Base-by-base conservation (phyloP, 225 moss, liverwort and hornwort genomes). In the Sphagnum contortum region DNA sequence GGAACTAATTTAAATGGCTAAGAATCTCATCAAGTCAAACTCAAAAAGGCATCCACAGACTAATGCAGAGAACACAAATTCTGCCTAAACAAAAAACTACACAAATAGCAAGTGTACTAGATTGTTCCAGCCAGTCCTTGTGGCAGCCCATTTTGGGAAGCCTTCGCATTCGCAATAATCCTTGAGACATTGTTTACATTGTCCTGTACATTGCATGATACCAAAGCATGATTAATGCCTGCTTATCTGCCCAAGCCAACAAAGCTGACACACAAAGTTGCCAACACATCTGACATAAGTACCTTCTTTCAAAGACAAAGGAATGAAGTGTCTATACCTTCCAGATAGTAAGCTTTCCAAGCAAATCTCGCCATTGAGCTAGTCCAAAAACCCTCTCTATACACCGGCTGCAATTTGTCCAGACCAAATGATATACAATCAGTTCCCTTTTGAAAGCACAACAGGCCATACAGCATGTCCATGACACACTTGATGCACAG, bases 331-430 rank as follows among this genome's bases (percentile, higher is more conserved):
- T 29, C 29, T 29, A 48, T 70, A 82, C 87, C 85, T 87, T 92
- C 95, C 95, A 96, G 51, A 79, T 73, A 57, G 60, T 78, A 70
- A 96, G 88, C 61, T 83, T 90, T 64, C 75, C 82, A 47, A 85
- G 84, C 62, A 96, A 70, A 9, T 92, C 95, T 76, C 78, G 87
- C 95, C 95, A 96, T 58, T 96, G 92, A 55, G 87, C 70, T 60
- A 71, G 73, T 69, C 90, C 95, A 73, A 96, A 96, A 4, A 85
- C 92, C 71, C 90, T 87, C 65, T 92, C 90, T 12, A 88, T 92
- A 77, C 92, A 92, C 45, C 92, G 92, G 60, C 92, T 96, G 95
- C 67, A 72, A 12, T 59, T 67, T 48, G 64, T 52, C 48, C 12
- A 67, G 9, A 12, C 0, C 29, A 29, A 29, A 29, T 29, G 0